Percentiles rank a stretch among this genome's conserved stretches.
These are phyloP conservation scores for Fusarium sulawesiense DNA, from an alignment of 2,329 filamentous ascomycete genomes.

Conservation along the genomic window DNA sequence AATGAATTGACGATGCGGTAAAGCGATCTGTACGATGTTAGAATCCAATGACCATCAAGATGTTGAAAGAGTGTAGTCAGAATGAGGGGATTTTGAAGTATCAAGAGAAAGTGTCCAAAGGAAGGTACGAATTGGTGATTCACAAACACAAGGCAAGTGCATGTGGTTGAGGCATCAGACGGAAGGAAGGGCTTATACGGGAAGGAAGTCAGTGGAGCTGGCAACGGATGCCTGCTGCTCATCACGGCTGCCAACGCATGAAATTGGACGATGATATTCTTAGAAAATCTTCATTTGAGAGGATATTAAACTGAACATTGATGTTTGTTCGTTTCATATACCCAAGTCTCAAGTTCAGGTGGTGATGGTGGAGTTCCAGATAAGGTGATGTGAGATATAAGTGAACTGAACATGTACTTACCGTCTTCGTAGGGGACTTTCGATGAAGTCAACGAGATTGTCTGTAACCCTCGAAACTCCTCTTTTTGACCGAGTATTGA, in stretches of 20 bases:
- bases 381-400: not conserved
- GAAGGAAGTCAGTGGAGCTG: slow-evolving; percentile 5
- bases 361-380: slow-evolving; percentile 18
- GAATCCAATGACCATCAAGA: slow-evolving; percentile 5
- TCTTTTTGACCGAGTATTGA: slow-evolving; percentile 33
- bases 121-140: slow-evolving; percentile 12
- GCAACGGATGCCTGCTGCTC: slow-evolving; percentile 27
- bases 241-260: slow-evolving; percentile 23
- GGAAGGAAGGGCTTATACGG: slow-evolving; percentile 23
- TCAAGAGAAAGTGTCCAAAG: not conserved
- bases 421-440: slow-evolving; percentile 22
- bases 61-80: slow-evolving; percentile 1
- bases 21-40: slow-evolving; percentile 48
- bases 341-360: not conserved
- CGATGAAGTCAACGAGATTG: slow-evolving; percentile 5
- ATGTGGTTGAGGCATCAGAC: slow-evolving; percentile 15
- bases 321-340: not conserved
- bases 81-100: not conserved
- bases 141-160: slow-evolving; percentile 16
- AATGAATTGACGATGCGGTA: slow-evolving; percentile 53
- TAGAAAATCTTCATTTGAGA: not conserved
- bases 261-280: not conserved
- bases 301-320: not conserved
- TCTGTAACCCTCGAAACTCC: slow-evolving; percentile 18
- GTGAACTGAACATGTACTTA: slow-evolving; percentile 35